Base-by-base conservation (phyloP, 2,329 filamentous ascomycete genomes). In the Colletotrichum lini region DNA sequence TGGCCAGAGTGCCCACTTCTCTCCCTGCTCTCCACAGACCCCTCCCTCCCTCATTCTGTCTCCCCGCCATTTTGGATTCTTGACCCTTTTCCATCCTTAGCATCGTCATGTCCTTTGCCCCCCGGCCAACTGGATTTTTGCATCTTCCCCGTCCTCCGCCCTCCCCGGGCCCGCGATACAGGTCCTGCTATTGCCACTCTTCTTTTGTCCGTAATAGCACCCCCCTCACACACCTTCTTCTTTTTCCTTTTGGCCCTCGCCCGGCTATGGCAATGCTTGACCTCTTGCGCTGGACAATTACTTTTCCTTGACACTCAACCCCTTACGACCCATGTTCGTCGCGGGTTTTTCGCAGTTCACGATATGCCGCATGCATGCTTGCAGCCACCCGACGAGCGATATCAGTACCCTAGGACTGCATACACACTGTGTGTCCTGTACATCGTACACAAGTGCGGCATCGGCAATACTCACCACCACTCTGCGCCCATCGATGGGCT, bases 91-190 rank as follows among this genome's bases (percentile, higher is more conserved):
- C 23, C 58, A 63, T 62, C 64, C 58, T 54, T 26, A 63, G 65
- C 68, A 71, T 63, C 68, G 68, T 71, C 68, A 71, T 71, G 38
- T 53, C 53, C 42, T 57, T 45, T 44, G n/a, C 26, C 15, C 52
- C 52, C 30, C 26, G 30, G 35, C 68, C 58, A 71, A 71, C 58
- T 62, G 47, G 42, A 44, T 16, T 23, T 52, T 58, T 47, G 52
- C 38, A 53, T 59, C 45, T 53, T 58, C 65, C 53, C 68, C 68
- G 68, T 71, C 35, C 64, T 67, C 68, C 68, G 65, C 35, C 44
- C 68, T 68, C 58, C 58, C 52, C 64, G 68, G 64, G 53, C 57
- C 68, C 68, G 68, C 65, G 63, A 67, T 44, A 42, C 61, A 69
- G 23, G 23, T 53, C 45, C 50, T 53, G 65, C 63, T 47, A 21